Evolutionary conservation across 371 early-diverging fungal genomes (phyloP).

Genomic region (Circinella umbellata): DNA sequence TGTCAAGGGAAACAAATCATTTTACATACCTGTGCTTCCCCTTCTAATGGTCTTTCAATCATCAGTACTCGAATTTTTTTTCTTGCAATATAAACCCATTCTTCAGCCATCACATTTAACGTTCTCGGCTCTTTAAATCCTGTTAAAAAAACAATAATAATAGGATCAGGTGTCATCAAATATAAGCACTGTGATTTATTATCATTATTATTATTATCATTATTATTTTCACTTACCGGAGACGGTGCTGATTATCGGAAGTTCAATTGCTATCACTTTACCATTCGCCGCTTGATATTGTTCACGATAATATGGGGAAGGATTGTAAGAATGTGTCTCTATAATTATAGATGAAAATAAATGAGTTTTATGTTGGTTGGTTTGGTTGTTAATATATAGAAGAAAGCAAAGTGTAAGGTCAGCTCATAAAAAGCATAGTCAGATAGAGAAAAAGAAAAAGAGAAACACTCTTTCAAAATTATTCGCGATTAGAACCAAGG

Average conservation of each 20-base stretch:
- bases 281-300: slow-evolving; percentile 62
- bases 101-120: slow-evolving; percentile 59
- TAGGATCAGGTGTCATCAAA: not conserved
- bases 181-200: not conserved
- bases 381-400: too few species aligned
- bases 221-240: slow-evolving; percentile 38
- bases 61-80: slow-evolving; percentile 55
- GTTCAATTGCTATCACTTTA: slow-evolving; percentile 61
- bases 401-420: too few species aligned
- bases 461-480: not conserved
- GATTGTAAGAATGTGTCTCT: slow-evolving; percentile 66
- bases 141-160: slow-evolving; percentile 10
- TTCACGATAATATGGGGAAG: slow-evolving; percentile 64
- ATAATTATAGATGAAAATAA: not conserved
- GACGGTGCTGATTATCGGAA: slow-evolving; percentile 50
- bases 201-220: not conserved
- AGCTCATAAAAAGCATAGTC: too few species aligned
- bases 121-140: slow-evolving; percentile 62
- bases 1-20: too few species aligned
- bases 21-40: slow-evolving; percentile 24
- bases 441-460: not conserved
- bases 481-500: not conserved
- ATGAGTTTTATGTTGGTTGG: not conserved
- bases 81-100: slow-evolving; percentile 51
- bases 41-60: slow-evolving; percentile 61